Percentiles rank a stretch among this genome's conserved stretches.
phyloP scores from a whole-genome alignment of 2,329 filamentous ascomycete genomes.

The Cladophialophora yegresii region DNA sequence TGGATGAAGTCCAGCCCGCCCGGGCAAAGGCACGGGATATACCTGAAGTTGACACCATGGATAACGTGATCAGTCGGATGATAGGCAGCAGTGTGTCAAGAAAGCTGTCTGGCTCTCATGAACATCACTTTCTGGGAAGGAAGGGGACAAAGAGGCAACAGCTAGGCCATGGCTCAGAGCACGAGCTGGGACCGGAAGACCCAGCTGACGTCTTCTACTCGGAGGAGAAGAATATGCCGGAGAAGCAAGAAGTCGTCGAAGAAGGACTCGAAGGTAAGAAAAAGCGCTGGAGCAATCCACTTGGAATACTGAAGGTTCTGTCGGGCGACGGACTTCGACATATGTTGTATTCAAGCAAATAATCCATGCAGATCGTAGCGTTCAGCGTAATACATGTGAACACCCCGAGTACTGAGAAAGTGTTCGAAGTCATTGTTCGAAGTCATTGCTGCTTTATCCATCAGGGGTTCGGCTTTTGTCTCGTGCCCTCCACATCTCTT shows the following conservation, averaged over 20 bases:
- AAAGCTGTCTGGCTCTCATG: slow-evolving; percentile 17
- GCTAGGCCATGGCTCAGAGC: slow-evolving; percentile 10
- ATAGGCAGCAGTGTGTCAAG: slow-evolving; percentile 31
- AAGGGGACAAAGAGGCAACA: slow-evolving; percentile 13
- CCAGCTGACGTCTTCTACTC: slow-evolving; percentile 31
- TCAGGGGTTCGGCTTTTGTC: not conserved
- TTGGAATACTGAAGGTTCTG: slow-evolving; percentile 35
- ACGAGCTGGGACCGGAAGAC: slow-evolving; percentile 29
- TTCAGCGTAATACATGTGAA: not conserved
- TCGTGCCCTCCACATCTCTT: not conserved
- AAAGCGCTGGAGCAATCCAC: slow-evolving; percentile 38
- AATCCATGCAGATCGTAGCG: slow-evolving; percentile 1
- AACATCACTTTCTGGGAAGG: slow-evolving; percentile 4
- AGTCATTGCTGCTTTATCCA: not conserved
- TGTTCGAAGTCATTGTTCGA: not conserved
- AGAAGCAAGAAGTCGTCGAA: slow-evolving; percentile 27
- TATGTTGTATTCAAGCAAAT: slow-evolving; percentile 36
- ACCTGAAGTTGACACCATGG: slow-evolving; percentile 36
- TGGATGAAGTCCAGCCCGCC: slow-evolving; percentile 21
- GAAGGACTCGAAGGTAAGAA: slow-evolving; percentile 24
- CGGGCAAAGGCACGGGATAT: slow-evolving; percentile 29
- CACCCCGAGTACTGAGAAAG: too few relatives aligned
- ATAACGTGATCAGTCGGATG: slow-evolving; percentile 35
- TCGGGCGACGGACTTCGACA: slow-evolving; percentile 36
- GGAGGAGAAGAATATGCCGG: slow-evolving; percentile 20